Base-by-base conservation (phyloP, 2,329 filamentous ascomycete species). In the Trichoderma simmonsii region DNA sequence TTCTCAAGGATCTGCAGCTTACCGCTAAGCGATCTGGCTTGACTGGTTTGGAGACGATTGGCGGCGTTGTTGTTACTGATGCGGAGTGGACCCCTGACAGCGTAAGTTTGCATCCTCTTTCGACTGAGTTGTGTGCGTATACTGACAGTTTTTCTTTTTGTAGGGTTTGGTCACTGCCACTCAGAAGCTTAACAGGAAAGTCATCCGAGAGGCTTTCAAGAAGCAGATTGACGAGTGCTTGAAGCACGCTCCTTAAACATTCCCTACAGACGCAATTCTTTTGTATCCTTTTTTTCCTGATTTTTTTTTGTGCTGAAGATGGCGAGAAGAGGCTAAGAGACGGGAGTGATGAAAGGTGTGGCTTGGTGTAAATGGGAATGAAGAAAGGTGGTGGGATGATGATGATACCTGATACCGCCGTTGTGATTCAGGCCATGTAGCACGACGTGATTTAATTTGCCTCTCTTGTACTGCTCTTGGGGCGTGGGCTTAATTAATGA, bases 1-100 rank as follows among this genome's bases (percentile, higher is more conserved):
- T 91, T 24, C 81, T 90, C 60, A 93, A 92, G 83, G 91, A 94
- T 77, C 82, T 97, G 73, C 87, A 92, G 76, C 80, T 82, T 11
- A 86, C 87, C 26, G 93, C 88, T 21, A 89, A 87, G 82, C 88
- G 87, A 76, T 90, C 89, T 34, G 91, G 92, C 24, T 84, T 97
- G 62, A 84, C 85, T 1, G 85, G 88, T 11, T 90, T 96, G 73
- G 93, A 97, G 85, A 90, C 91, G 74, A 86, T 97, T 54, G 87
- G 90, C 34, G 93, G 91, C 65, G 90, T 95, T 24, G 92, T 95
- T 30, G 81, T 97, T 71, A 90, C 91, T 0, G 92, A 95, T 75
- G 93, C 95, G 79, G 94, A 97, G 81, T 97, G 94, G 94, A 95
- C 92, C 70, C 92, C 94, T 68, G 87, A 90, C 72, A 96, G 91